These are phyloP conservation scores for Boletus speciosus DNA, from an alignment of 768 basidiomycete species.

Conservation along the genomic window DNA sequence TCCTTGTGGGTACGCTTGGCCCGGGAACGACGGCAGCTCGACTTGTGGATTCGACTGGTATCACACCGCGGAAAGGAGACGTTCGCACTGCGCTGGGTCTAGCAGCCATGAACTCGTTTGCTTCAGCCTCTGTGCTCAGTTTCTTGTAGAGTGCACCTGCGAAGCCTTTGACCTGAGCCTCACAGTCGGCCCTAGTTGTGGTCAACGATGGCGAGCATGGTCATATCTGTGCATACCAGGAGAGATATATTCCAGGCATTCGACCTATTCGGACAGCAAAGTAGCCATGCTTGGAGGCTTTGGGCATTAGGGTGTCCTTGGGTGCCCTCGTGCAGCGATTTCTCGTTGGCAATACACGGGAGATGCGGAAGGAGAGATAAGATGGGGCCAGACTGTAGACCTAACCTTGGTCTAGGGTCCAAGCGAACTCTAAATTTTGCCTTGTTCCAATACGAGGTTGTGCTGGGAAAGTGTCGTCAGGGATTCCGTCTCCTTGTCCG, in stretches of 20 bases:
- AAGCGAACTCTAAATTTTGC: neutral
- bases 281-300: constrained; percentile 44
- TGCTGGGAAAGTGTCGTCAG: neutral
- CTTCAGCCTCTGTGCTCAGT: constrained; percentile 53
- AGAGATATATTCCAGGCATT: constrained; percentile 59
- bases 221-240: constrained; percentile 55
- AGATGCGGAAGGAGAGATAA: neutral
- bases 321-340: too few species aligned
- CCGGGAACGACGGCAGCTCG: neutral
- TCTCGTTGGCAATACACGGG: neutral
- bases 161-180: constrained; percentile 65
- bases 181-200: constrained; percentile 62
- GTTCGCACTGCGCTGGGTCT: constrained; percentile 24
- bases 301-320: constrained; percentile 31
- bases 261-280: constrained; percentile 75
- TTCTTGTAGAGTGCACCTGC: constrained; percentile 63
- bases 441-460: constrained; percentile 18
- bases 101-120: constrained; percentile 50
- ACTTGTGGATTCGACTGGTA: constrained; percentile 31
- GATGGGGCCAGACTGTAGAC: neutral
- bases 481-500: constrained; percentile 2
- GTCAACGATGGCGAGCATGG: constrained; percentile 25
- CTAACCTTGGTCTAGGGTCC: neutral
- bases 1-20: neutral
- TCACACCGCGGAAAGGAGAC: constrained; percentile 1